Percentiles rank a stretch among this genome's conserved stretches.
Evolutionary conservation across 192 early-diverging fungal genomes (phyloP).

Genomic region (Lobosporangium transversale): DNA sequence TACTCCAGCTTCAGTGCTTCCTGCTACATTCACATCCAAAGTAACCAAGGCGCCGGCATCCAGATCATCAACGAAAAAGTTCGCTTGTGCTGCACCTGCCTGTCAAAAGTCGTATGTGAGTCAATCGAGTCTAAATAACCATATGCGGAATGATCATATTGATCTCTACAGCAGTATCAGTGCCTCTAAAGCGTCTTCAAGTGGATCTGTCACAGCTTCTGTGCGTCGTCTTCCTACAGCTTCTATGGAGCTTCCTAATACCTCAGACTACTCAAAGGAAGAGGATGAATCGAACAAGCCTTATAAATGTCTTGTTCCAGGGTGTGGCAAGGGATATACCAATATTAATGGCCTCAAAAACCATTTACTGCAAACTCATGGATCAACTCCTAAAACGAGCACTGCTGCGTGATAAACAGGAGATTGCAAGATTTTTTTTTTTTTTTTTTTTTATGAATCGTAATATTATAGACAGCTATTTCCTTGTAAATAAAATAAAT

Average conservation of each 20-base stretch:
- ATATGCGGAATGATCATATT: slow-evolving; percentile 35
- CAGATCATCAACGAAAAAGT: slow-evolving; percentile 17
- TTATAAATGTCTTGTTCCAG: slow-evolving; percentile 72
- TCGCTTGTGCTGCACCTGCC: slow-evolving; percentile 8
- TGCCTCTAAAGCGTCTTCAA: too few relatives aligned
- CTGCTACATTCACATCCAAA: too few relatives aligned
- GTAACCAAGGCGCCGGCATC: too few relatives aligned
- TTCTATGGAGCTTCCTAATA: slow-evolving; percentile 2
- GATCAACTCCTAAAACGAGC: slow-evolving; percentile 40
- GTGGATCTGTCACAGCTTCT: background rate
- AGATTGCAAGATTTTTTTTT: too few relatives aligned
- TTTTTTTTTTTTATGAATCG: too few relatives aligned
- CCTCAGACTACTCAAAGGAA: background rate
- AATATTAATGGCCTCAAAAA: slow-evolving; percentile 86
- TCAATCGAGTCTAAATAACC: slow-evolving; percentile 15
- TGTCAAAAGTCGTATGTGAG: slow-evolving; percentile 36
- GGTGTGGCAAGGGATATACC: slow-evolving; percentile 77
- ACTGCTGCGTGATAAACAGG: background rate
- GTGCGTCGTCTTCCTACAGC: too few relatives aligned
- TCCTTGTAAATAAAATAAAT: too few relatives aligned
- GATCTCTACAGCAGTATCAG: background rate
- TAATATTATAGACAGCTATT: too few relatives aligned
- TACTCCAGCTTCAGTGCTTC: too few relatives aligned
- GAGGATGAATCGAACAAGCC: slow-evolving; percentile 64
- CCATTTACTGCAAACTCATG: slow-evolving; percentile 79